Conservation (phyloP, 2,329 filamentous ascomycete species). For the Ophiostoma ips region DNA sequence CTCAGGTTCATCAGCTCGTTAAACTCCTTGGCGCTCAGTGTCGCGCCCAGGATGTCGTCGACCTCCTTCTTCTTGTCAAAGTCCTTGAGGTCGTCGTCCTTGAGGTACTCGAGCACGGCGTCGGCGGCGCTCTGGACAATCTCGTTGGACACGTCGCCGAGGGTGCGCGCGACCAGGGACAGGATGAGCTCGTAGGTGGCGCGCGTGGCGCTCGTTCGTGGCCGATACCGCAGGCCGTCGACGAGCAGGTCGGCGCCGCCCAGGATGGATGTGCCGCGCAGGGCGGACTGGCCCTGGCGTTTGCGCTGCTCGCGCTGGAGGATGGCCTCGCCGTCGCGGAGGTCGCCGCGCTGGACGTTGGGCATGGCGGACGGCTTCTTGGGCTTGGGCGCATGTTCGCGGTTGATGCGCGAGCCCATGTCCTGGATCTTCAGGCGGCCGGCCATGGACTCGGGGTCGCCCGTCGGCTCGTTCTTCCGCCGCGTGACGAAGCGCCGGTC, state of each 20-base stretch:
- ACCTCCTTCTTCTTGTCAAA: slow-evolving; percentile 97
- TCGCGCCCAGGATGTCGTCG: slow-evolving; percentile 78
- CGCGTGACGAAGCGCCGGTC: slow-evolving; percentile 91
- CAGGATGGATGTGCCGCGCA: slow-evolving; percentile 62
- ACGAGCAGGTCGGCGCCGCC: slow-evolving; percentile 72
- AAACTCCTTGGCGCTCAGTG: slow-evolving; percentile 78
- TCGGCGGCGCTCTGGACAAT: slow-evolving; percentile 90
- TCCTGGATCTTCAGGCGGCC: slow-evolving; percentile 86
- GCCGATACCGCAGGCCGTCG: slow-evolving; percentile 83
- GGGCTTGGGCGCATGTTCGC: slow-evolving; percentile 66
- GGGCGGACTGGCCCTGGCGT: slow-evolving; percentile 60
- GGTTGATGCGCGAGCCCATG: slow-evolving; percentile 77
- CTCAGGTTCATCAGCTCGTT: slow-evolving; percentile 92
- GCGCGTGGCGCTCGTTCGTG: slow-evolving; percentile 78
- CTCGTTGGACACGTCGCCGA: slow-evolving; percentile 87
- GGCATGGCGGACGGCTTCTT: slow-evolving; percentile 59
- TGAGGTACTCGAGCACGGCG: slow-evolving; percentile 77
- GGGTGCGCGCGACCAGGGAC: slow-evolving; percentile 72
- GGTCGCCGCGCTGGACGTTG: slow-evolving; percentile 58
- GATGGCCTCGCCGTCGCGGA: slow-evolving; percentile 72
- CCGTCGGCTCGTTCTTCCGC: slow-evolving; percentile 85
- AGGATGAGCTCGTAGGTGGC: slow-evolving; percentile 91
- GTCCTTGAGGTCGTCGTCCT: slow-evolving; percentile 92
- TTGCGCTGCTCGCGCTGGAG: slow-evolving; percentile 75
- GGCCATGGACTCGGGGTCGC: slow-evolving; percentile 92